A percentile compares a stretch with the other conserved stretches of the same genome.
These are phyloP conservation scores for Coemansia sp. DNA, from an alignment of 192 early-diverging fungal species.

Conservation along the genomic window DNA sequence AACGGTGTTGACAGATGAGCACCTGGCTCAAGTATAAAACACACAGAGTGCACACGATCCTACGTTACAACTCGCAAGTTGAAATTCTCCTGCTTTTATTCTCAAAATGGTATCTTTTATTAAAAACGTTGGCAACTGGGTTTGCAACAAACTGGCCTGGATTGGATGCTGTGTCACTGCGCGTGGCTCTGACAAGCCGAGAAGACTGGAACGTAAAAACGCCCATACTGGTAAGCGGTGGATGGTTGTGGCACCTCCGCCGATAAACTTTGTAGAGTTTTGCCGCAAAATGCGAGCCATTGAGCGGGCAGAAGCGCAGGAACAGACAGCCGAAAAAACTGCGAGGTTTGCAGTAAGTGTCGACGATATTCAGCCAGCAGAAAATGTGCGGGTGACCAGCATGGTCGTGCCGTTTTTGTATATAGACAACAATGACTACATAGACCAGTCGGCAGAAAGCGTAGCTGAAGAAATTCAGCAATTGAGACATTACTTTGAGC, in stretches of 20 bases:
- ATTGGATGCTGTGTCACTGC: not conserved
- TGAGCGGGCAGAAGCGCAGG: not conserved
- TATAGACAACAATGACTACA: not conserved
- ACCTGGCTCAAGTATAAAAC: not conserved
- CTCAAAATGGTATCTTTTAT: not conserved
- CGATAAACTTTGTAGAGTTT: not conserved
- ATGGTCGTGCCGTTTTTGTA: not conserved
- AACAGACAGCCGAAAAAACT: not conserved
- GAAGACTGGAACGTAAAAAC: not conserved
- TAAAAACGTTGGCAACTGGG: not conserved
- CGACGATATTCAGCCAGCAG: not conserved
- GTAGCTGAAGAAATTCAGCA: no score
- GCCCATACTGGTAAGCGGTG: not conserved
- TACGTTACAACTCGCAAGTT: not conserved
- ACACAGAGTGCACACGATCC: not conserved
- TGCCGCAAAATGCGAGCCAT: not conserved
- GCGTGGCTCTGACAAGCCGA: not conserved
- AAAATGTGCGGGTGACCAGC: not conserved
- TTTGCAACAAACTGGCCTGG: not conserved
- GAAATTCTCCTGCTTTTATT: not conserved
- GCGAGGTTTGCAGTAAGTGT: not conserved
- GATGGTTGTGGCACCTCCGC: not conserved
- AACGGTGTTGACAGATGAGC: not conserved
- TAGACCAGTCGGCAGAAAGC: no score
- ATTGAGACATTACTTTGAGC: no score